Evolutionary conservation across 331 rosid genomes (phyloP).

Genomic region (Acacia concinna): DNA sequence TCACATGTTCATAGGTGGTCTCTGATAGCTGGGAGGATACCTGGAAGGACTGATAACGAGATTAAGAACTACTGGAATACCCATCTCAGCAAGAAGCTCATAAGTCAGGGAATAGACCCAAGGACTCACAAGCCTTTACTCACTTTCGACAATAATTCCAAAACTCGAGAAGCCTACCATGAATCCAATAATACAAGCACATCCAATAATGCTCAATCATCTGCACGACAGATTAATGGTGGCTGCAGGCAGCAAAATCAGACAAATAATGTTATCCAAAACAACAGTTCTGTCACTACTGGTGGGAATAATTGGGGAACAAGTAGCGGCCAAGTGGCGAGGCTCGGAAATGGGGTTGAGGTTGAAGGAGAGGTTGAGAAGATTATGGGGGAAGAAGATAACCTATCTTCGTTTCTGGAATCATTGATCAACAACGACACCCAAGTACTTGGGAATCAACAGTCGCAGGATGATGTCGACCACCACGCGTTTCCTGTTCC

Average conservation of each 20-base stretch:
- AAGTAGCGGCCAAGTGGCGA: not conserved
- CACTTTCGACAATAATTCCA: not conserved
- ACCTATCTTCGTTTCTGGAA: slow-evolving; percentile 50
- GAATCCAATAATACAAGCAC: slow-evolving; percentile 8
- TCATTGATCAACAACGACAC: slow-evolving; percentile 52
- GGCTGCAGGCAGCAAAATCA: not conserved
- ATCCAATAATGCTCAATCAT: not conserved
- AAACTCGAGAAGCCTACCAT: too few relatives aligned
- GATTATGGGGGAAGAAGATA: slow-evolving; percentile 33
- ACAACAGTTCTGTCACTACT: not conserved
- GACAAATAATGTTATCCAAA: not conserved
- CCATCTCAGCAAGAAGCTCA: slow-evolving; percentile 88
- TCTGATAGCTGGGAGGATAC: slow-evolving; percentile 89
- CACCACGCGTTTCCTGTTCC: not conserved
- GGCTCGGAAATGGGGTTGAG: not conserved
- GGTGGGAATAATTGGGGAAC: not conserved
- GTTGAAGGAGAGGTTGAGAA: slow-evolving; percentile 8
- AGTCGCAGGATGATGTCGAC: not conserved
- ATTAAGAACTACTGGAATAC: slow-evolving; percentile 86
- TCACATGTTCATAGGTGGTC: slow-evolving; percentile 58
- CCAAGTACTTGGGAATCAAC: slow-evolving; percentile 30
- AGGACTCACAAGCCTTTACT: slow-evolving; percentile 78
- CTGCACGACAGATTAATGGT: not conserved
- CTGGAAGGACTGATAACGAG: slow-evolving; percentile 80
- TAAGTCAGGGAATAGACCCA: slow-evolving; percentile 86